These are phyloP conservation scores for Solanum lycopersicoides DNA, from an alignment of 257 asterid genomes.

Conservation along the genomic window DNA sequence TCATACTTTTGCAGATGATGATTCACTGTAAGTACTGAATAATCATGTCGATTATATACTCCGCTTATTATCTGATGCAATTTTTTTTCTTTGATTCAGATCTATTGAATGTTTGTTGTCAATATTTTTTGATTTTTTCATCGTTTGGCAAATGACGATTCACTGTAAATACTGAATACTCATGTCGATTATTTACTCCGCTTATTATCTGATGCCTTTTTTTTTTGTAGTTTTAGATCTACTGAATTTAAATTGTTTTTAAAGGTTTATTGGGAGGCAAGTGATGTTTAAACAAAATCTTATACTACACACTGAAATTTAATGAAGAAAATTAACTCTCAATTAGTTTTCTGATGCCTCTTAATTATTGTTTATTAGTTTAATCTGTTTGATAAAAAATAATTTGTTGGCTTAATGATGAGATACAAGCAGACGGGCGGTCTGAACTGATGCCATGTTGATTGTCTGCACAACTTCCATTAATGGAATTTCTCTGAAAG, in stretches of 20 bases:
- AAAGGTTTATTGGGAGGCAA: not conserved
- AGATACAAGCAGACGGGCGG: not conserved
- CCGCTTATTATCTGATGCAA: constrained; percentile 87
- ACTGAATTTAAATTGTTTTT: not conserved
- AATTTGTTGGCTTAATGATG: not conserved
- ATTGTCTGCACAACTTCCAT: not conserved
- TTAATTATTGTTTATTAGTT: not conserved
- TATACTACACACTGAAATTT: constrained; percentile 10
- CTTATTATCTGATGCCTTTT: constrained; percentile 72
- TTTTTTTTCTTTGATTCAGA: not conserved
- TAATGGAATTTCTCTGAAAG: not conserved
- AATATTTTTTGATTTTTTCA: not conserved
- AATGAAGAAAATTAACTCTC: constrained; percentile 12
- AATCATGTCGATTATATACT: constrained; percentile 43
- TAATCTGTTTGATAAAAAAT: not conserved
- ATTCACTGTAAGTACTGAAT: constrained; percentile 32
- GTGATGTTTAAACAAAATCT: constrained; percentile 2
- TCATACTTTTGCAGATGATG: not conserved
- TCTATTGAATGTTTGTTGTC: not conserved
- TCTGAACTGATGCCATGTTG: not conserved
- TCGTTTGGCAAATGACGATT: constrained; percentile 16
- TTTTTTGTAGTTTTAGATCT: not conserved
- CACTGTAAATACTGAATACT: constrained; percentile 27
- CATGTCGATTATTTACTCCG: constrained; percentile 57
- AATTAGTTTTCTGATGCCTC: constrained; percentile 17